phyloP scores from a whole-genome alignment of 2,329 filamentous ascomycete genomes.

The Scortechinia acanthostroma region DNA sequence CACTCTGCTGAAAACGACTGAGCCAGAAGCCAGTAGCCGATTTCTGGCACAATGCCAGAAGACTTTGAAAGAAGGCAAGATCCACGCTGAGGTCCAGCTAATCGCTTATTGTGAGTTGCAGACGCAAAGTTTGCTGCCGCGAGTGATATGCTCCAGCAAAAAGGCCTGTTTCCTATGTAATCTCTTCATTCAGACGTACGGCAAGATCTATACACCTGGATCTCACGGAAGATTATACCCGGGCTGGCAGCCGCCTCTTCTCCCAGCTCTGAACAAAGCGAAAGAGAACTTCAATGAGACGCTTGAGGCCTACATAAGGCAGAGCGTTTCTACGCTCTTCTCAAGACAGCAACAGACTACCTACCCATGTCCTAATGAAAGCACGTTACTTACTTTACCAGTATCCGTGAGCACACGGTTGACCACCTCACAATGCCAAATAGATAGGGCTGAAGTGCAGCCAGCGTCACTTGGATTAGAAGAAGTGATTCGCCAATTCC shows the following conservation, averaged over 20 bases:
- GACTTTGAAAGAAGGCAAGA: slow-evolving; percentile 16
- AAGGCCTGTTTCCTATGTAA: slow-evolving; percentile 42
- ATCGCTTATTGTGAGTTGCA: slow-evolving; percentile 29
- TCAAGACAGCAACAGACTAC: slow-evolving; percentile 5
- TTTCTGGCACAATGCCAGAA: slow-evolving; percentile 9
- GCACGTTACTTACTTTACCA: slow-evolving; percentile 8
- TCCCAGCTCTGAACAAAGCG: slow-evolving; percentile 3
- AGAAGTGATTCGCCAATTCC: too few relatives aligned
- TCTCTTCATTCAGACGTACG: slow-evolving; percentile 30
- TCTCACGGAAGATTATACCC: slow-evolving; percentile 35
- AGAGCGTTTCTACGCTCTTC: slow-evolving; percentile 3
- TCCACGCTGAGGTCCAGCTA: slow-evolving; percentile 42
- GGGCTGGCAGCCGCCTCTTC: slow-evolving; percentile 30
- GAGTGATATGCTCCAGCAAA: slow-evolving; percentile 38
- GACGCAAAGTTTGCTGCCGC: slow-evolving; percentile 16
- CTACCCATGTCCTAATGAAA: slow-evolving; percentile 10
- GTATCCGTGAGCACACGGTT: slow-evolving; percentile 8
- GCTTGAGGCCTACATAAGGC: slow-evolving; percentile 4
- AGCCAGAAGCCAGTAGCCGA: slow-evolving; percentile 2
- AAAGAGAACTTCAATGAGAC: slow-evolving; percentile 6
- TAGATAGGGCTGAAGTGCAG: too few relatives aligned
- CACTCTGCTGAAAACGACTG: slow-evolving; percentile 2
- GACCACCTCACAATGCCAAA: too few relatives aligned
- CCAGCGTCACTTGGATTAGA: too few relatives aligned
- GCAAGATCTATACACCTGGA: slow-evolving; percentile 26